A percentile compares a stretch with the other conserved stretches of the same genome.
Evolutionary conservation across 2,329 filamentous ascomycete species (phyloP).

Genomic region (Dactylellina parvicollis): DNA sequence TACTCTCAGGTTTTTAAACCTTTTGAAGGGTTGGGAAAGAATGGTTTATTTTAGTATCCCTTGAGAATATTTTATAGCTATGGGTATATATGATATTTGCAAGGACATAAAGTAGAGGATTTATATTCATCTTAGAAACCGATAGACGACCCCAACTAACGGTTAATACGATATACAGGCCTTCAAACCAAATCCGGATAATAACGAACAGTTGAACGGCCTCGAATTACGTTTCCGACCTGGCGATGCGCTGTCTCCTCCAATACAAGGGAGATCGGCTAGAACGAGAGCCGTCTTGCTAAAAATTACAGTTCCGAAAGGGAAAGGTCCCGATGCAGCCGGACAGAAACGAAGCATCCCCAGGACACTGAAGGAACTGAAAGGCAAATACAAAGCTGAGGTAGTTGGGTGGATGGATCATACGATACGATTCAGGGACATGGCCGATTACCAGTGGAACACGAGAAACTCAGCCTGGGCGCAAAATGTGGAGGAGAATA

Average conservation of each 20-base stretch:
- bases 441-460: constrained; percentile 82
- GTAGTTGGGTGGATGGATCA: constrained; percentile 77
- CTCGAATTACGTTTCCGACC: constrained; percentile 47
- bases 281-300: constrained; percentile 84
- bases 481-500: constrained; percentile 74
- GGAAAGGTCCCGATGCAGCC: constrained; percentile 74
- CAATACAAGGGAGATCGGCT: constrained; percentile 78
- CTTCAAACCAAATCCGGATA: constrained; percentile 48
- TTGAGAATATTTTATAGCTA: background rate
- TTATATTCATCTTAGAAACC: too few relatives aligned
- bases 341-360: constrained; percentile 59
- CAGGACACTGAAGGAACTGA: constrained; percentile 56
- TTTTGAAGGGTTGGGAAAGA: background rate
- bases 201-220: constrained; percentile 32
- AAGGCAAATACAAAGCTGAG: constrained; percentile 70
- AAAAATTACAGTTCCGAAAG: constrained; percentile 84
- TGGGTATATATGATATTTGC: too few relatives aligned
- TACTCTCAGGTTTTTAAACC: background rate
- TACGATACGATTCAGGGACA: constrained; percentile 84
- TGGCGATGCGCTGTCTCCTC: constrained; percentile 63
- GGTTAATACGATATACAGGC: constrained; percentile 10
- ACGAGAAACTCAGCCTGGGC: constrained; percentile 74
- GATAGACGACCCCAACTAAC: background rate
- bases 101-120: too few relatives aligned
- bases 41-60: background rate